Conservation (phyloP, 2,329 filamentous ascomycete genomes). For the Dendrostoma leiphaemia region DNA sequence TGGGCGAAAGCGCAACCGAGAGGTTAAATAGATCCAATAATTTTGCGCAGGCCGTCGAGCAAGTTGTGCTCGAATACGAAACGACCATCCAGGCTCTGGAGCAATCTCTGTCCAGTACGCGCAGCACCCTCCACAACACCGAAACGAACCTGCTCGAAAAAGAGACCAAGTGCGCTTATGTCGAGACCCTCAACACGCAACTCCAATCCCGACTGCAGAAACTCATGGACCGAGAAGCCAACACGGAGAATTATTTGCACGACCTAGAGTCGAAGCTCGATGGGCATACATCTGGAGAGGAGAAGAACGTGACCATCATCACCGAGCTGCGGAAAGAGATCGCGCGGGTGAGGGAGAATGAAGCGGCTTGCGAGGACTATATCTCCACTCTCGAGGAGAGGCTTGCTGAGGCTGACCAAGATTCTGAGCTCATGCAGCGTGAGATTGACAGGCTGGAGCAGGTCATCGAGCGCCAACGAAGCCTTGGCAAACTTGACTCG, state of each 20-base stretch:
- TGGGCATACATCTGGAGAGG: slow-evolving; percentile 85
- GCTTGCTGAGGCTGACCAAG: slow-evolving; percentile 91
- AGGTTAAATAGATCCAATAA: slow-evolving; percentile 91
- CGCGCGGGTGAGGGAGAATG: slow-evolving; percentile 81
- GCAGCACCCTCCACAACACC: slow-evolving; percentile 76
- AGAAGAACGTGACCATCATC: slow-evolving; percentile 85
- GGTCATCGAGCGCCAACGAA: slow-evolving; percentile 91
- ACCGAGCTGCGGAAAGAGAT: slow-evolving; percentile 90
- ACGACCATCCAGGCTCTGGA: slow-evolving; percentile 96
- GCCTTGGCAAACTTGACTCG: slow-evolving; percentile 90
- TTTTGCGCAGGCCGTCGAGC: slow-evolving; percentile 92
- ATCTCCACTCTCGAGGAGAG: slow-evolving; percentile 96
- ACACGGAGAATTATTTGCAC: slow-evolving; percentile 88
- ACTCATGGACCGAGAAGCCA: slow-evolving; percentile 84
- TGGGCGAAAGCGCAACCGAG: slow-evolving; percentile 79
- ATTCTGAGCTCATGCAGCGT: slow-evolving; percentile 93
- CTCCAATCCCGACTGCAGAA: slow-evolving; percentile 90
- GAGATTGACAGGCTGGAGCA: slow-evolving; percentile 93
- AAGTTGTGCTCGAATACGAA: slow-evolving; percentile 95
- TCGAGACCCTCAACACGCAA: slow-evolving; percentile 89
- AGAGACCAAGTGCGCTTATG: slow-evolving; percentile 89
- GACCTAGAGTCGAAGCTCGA: slow-evolving; percentile 90
- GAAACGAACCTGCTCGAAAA: slow-evolving; percentile 88
- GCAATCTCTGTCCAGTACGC: slow-evolving; percentile 84
- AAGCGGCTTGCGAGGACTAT: slow-evolving; percentile 89